Evolutionary conservation across 495 filamentous ascomycete species (phyloP).

Genomic region (Penicillium turbatum): DNA sequence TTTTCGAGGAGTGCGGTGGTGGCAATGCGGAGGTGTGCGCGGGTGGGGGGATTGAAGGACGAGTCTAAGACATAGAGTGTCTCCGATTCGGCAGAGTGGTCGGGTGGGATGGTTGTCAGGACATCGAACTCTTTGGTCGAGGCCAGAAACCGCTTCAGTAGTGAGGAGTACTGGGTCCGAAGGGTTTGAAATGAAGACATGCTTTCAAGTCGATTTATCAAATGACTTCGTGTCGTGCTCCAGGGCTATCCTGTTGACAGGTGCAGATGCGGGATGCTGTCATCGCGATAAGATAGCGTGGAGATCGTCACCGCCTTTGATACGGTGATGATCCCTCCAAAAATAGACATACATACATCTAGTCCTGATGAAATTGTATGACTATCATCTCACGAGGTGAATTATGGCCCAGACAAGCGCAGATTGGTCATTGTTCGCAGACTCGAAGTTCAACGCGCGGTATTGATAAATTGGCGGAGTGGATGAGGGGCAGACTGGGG

Average conservation of each 20-base stretch:
- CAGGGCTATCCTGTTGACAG: background rate
- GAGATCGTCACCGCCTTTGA: background rate
- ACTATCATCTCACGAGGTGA: too few relatives aligned
- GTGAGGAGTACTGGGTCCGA: constrained; percentile 33
- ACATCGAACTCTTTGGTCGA: constrained; percentile 56
- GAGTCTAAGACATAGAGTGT: constrained; percentile 85
- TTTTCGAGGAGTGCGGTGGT: constrained; percentile 55
- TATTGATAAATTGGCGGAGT: background rate
- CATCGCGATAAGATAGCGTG: constrained; percentile 3
- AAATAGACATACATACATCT: too few relatives aligned
- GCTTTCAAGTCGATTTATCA: background rate
- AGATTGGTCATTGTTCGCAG: too few relatives aligned
- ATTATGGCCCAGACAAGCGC: too few relatives aligned
- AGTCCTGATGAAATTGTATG: too few relatives aligned
- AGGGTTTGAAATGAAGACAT: constrained; percentile 40
- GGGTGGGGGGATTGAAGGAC: constrained; percentile 90
- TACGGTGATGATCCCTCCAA: background rate
- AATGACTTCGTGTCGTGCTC: background rate
- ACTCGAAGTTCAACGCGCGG: too few relatives aligned
- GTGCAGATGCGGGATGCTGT: background rate
- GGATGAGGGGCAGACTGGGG: background rate
- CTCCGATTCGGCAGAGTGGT: constrained; percentile 27
- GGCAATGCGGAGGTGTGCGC: constrained; percentile 75
- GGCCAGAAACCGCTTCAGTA: constrained; percentile 54
- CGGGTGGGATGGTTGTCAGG: constrained; percentile 49